Conservation (phyloP, 164 flowering plant species). For the Magnolia sinica region DNA sequence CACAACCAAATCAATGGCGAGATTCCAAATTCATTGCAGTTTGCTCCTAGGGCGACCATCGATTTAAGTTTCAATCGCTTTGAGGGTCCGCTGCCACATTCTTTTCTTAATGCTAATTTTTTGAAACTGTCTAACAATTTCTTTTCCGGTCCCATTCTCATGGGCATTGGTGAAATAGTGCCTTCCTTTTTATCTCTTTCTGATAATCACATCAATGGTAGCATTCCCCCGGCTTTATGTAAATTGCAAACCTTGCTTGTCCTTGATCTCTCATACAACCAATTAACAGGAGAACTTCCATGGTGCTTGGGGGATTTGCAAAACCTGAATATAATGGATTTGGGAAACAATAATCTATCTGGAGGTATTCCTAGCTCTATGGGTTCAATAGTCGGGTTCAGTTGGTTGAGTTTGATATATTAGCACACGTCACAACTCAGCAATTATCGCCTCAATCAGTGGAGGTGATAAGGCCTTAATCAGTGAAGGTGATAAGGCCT, state of each 20-base stretch:
- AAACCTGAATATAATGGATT: background rate
- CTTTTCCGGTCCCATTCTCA: constrained; percentile 10
- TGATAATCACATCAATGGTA: constrained; percentile 9
- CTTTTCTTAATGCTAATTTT: background rate
- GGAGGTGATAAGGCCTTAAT: too few relatives aligned
- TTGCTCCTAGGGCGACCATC: background rate
- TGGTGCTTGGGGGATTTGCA: background rate
- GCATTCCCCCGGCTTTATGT: constrained; percentile 11
- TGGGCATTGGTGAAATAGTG: background rate
- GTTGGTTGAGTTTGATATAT: constrained; percentile 7
- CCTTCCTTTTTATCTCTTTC: constrained; percentile 7
- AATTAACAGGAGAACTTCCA: constrained; percentile 9
- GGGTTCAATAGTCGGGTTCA: constrained; percentile 4
- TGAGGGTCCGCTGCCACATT: constrained; percentile 3
- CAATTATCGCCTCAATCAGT: too few relatives aligned
- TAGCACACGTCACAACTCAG: too few relatives aligned
- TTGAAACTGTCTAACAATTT: background rate
- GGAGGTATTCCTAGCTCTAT: constrained; percentile 24
- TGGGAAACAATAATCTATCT: constrained; percentile 17
- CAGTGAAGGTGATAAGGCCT: too few relatives aligned
- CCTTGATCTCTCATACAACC: constrained; percentile 9
- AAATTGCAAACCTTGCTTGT: background rate
- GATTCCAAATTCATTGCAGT: background rate
- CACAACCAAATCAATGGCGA: constrained; percentile 6
- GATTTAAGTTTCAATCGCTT: constrained; percentile 8